phyloP scores from a whole-genome alignment of 768 basidiomycete genomes.

The Calocybe gangraenosa region DNA sequence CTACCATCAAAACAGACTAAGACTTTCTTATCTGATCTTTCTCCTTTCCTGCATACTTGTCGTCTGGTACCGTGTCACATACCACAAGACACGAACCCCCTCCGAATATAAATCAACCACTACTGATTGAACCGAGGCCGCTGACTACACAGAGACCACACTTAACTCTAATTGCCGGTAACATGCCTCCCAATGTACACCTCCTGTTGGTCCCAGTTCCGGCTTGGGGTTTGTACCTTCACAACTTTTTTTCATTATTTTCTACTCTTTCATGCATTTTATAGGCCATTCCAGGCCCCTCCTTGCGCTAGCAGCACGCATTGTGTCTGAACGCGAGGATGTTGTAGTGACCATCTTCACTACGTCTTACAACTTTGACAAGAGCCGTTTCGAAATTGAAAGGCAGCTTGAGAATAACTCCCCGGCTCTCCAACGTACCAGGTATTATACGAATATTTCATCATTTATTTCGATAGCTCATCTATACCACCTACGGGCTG shows the following conservation, averaged over 20 bases:
- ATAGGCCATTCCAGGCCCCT: slow-evolving; percentile 4
- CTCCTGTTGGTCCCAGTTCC: not conserved
- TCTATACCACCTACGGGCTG: too few relatives aligned
- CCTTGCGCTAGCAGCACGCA: not conserved
- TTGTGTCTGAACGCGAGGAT: slow-evolving; percentile 1
- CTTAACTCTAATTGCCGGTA: too few relatives aligned
- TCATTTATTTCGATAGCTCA: too few relatives aligned
- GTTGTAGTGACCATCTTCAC: not conserved
- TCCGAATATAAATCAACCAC: too few relatives aligned
- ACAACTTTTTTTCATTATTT: not conserved
- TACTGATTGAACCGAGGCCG: too few relatives aligned
- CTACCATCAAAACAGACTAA: too few relatives aligned
- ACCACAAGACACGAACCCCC: too few relatives aligned
- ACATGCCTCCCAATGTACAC: too few relatives aligned
- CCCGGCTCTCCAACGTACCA: not conserved
- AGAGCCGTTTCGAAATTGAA: not conserved
- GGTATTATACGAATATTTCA: not conserved
- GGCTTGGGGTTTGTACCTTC: not conserved
- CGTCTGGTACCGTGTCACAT: too few relatives aligned
- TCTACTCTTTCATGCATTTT: not conserved
- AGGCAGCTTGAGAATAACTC: not conserved
- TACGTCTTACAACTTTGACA: not conserved
- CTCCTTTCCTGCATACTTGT: too few relatives aligned
- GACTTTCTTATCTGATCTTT: too few relatives aligned
- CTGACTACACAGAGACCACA: too few relatives aligned